Conservation (phyloP, 192 early-diverging fungal species). For the Coemansia javaensis region DNA sequence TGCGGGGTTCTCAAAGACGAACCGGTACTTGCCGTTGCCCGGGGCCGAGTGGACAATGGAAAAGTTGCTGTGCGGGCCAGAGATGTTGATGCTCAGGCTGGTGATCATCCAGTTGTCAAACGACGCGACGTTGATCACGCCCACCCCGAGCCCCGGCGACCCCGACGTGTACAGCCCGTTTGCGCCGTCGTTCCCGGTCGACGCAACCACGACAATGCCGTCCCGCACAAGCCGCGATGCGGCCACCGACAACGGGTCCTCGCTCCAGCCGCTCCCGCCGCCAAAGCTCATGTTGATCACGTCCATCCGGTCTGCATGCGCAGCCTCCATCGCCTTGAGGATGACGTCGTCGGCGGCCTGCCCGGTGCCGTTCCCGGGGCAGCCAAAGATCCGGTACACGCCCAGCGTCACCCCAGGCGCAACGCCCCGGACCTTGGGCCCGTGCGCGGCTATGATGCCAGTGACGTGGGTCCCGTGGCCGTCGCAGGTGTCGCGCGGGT, state of each 20-base stretch:
- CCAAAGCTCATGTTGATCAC: constrained; percentile 85
- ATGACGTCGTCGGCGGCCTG: constrained; percentile 66
- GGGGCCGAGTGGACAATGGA: constrained; percentile 47
- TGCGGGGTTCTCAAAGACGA: constrained; percentile 19
- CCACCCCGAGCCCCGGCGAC: constrained; percentile 55
- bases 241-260: constrained; percentile 57
- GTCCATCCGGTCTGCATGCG: constrained; percentile 66
- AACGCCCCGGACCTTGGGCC: constrained; percentile 64
- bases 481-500: constrained; percentile 57
- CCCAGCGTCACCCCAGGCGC: constrained; percentile 78
- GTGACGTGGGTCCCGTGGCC: constrained; percentile 64
- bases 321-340: constrained; percentile 68
- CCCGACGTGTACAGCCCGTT: constrained; percentile 58
- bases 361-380: constrained; percentile 58
- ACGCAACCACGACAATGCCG: constrained; percentile 54
- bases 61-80: constrained; percentile 29
- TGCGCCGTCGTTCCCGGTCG: constrained; percentile 63
- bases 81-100: constrained; percentile 37
- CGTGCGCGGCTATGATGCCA: constrained; percentile 72
- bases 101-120: constrained; percentile 46
- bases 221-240: constrained; percentile 49
- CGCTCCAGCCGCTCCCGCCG: constrained; percentile 57
- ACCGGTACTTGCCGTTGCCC: constrained; percentile 44
- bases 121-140: constrained; percentile 56
- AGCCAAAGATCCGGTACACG: constrained; percentile 79